These are phyloP conservation scores for Triangularia verruculosa DNA, from an alignment of 2,329 filamentous ascomycete genomes.

Conservation along the genomic window DNA sequence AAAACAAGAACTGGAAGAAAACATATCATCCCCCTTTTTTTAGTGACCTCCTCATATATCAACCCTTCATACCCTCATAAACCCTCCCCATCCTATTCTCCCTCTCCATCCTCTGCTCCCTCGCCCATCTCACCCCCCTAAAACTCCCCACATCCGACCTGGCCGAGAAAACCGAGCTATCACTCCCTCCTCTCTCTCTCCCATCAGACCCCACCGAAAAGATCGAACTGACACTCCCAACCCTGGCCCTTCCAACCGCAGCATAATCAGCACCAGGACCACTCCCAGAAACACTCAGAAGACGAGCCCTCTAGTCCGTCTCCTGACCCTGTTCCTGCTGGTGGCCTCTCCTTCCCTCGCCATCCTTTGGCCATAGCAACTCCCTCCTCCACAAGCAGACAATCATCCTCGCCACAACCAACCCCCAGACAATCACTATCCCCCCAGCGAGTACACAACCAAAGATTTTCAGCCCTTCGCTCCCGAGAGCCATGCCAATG, in stretches of 20 bases:
- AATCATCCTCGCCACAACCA: constrained; percentile 69
- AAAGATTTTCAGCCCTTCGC: constrained; percentile 59
- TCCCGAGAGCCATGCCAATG: constrained; percentile 61
- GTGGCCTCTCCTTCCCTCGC: background rate
- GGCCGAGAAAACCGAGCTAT: background rate
- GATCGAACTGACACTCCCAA: background rate
- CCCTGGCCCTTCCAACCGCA: background rate
- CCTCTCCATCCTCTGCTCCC: constrained; percentile 6
- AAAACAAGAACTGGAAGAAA: background rate
- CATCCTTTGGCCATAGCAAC: constrained; percentile 38
- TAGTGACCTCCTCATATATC: background rate
- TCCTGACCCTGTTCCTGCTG: background rate
- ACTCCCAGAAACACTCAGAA: background rate
- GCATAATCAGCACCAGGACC: background rate
- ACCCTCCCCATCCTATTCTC: constrained; percentile 23
- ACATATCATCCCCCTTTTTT: background rate
- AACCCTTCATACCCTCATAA: constrained; percentile 15
- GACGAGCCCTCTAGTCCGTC: background rate
- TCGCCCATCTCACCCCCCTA: background rate
- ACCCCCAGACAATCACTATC: constrained; percentile 64
- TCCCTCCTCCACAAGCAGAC: constrained; percentile 62
- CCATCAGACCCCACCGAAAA: background rate
- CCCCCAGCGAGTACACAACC: constrained; percentile 66
- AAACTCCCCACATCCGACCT: background rate
- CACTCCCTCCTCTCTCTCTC: background rate